phyloP scores from a whole-genome alignment of 805 yeast species.

The Starmerella kuoi region DNA sequence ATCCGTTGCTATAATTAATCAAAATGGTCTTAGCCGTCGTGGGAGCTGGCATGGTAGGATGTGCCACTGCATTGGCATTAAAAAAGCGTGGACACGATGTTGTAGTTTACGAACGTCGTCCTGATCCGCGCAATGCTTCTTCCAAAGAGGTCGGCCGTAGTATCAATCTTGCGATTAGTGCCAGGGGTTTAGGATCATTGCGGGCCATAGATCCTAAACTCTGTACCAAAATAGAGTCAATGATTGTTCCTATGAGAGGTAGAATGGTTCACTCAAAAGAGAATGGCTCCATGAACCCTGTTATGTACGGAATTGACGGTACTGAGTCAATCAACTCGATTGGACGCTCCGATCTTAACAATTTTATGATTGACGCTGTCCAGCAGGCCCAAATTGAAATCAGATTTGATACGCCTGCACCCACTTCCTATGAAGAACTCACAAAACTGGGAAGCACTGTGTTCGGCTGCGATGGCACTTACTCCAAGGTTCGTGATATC shows the following conservation, averaged over 20 bases:
- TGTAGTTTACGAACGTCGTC: conserved; percentile 55
- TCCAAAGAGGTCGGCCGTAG: conserved; percentile 32
- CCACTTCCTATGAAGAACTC: conserved; percentile 1
- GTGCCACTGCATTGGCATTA: conserved; percentile 71
- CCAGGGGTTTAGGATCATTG: conserved; percentile 66
- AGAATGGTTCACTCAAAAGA: conserved; percentile 62
- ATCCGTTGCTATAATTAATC: no score
- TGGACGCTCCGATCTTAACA: conserved; percentile 61
- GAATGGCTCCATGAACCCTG: conserved; percentile 45
- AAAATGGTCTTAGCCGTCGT: conserved; percentile 33
- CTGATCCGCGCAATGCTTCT: conserved; percentile 43
- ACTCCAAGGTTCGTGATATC: conserved; percentile 57
- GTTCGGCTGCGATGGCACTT: conserved; percentile 80
- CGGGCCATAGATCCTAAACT: conserved; percentile 47
- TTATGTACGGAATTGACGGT: conserved; percentile 67
- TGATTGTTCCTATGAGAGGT: conserved; percentile 75
- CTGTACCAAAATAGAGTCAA: conserved; percentile 42
- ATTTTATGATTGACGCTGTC: conserved; percentile 50
- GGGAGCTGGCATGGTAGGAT: conserved; percentile 88
- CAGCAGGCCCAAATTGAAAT: conserved; percentile 31
- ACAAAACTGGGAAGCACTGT: conserved; percentile 32
- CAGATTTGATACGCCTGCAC: conserved; percentile 27
- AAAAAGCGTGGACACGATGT: conserved; percentile 61
- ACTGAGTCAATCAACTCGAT: conserved; percentile 69
- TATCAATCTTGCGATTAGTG: conserved; percentile 79